A percentile compares a stretch with the other conserved stretches of the same genome.
phyloP scores from a whole-genome alignment of 2,329 filamentous ascomycete genomes.

The Arthrinium puccinioides region DNA sequence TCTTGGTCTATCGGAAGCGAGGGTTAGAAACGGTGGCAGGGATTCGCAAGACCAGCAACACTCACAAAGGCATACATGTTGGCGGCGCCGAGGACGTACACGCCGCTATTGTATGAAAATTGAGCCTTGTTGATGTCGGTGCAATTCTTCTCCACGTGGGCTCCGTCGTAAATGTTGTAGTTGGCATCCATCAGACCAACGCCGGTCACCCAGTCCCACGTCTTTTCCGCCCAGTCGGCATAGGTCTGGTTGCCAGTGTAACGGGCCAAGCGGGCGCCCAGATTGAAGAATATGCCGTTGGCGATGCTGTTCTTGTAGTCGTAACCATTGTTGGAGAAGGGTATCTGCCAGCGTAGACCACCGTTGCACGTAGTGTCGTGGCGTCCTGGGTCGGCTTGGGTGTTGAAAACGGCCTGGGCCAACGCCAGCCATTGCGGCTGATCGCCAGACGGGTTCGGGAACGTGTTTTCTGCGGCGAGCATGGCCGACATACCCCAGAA shows the following conservation, averaged over 20 bases:
- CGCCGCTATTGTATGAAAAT: constrained; percentile 47
- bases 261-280: constrained; percentile 50
- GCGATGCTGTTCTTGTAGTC: constrained; percentile 33
- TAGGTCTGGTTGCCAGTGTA: constrained; percentile 61
- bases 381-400: constrained; percentile 44
- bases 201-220: constrained; percentile 46
- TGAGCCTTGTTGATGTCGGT: constrained; percentile 41
- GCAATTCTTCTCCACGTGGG: constrained; percentile 35
- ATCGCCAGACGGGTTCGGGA: constrained; percentile 43
- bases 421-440: constrained; percentile 56
- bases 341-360: constrained; percentile 63
- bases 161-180: constrained; percentile 43
- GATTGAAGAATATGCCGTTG: constrained; percentile 42
- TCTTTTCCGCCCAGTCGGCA: constrained; percentile 50
- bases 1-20: constrained; percentile 24
- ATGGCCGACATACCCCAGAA: constrained; percentile 62
- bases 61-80: constrained; percentile 36
- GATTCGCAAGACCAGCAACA: not conserved
- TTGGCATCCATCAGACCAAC: constrained; percentile 39
- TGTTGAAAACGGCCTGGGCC: constrained; percentile 58
- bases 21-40: not conserved
- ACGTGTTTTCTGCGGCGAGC: constrained; percentile 54
- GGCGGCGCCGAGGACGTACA: constrained; percentile 36
- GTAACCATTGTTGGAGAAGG: constrained; percentile 49
- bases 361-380: constrained; percentile 55